These are phyloP conservation scores for Veloboletus limbatus DNA, from an alignment of 1,284 basidiomycete genomes.

Conservation along the genomic window DNA sequence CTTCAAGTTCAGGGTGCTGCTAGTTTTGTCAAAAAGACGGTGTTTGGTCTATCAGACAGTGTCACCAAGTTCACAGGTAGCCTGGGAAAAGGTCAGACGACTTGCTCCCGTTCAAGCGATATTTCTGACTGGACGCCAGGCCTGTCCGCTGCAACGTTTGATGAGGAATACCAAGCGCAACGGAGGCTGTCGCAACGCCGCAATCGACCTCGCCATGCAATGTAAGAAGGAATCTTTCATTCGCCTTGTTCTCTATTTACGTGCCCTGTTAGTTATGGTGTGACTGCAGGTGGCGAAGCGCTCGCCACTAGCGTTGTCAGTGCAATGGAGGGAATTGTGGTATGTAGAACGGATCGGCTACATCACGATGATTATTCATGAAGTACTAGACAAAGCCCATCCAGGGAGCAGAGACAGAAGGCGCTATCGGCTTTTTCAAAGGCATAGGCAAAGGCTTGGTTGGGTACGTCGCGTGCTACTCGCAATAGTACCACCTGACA, in stretches of 20 bases:
- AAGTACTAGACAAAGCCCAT: constrained; percentile 80
- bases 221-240: constrained; percentile 50
- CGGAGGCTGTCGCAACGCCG: constrained; percentile 86
- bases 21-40: constrained; percentile 98
- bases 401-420: constrained; percentile 93
- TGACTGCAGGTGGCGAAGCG: constrained; percentile 91
- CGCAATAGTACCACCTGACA: constrained; percentile 16
- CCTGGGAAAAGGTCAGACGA: constrained; percentile 82
- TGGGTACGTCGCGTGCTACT: constrained; percentile 54
- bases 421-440: constrained; percentile 96
- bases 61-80: constrained; percentile 97
- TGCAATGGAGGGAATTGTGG: constrained; percentile 94
- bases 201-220: constrained; percentile 94
- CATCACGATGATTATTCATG: constrained; percentile 1
- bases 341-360: constrained; percentile 39
- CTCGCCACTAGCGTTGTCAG: constrained; percentile 93
- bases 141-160: constrained; percentile 93
- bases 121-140: constrained; percentile 45
- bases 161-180: constrained; percentile 91
- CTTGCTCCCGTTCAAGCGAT: background rate
- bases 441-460: constrained; percentile 96
- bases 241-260: constrained; percentile 10
- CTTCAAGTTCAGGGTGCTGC: constrained; percentile 74
- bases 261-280: constrained; percentile 70
- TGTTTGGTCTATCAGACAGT: constrained; percentile 95